Conservation (phyloP, 805 yeast species). For the Jamesozyma hellenica region DNA sequence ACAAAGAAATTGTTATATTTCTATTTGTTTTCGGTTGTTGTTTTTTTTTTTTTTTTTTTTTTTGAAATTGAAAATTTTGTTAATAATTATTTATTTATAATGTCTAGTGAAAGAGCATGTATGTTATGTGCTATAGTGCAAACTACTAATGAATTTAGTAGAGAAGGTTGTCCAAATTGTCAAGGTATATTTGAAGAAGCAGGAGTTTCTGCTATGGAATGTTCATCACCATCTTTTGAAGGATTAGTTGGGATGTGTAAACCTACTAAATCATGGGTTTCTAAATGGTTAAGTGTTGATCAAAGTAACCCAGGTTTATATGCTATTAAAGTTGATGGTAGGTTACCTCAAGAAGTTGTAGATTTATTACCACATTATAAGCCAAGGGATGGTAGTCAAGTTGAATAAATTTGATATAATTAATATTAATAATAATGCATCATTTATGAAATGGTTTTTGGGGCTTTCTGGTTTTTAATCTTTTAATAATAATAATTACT, state of each 20-base stretch:
- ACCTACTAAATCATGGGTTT: slow-evolving; percentile 86
- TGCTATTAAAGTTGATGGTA: slow-evolving; percentile 89
- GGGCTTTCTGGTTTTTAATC: no score
- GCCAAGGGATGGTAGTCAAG: slow-evolving; percentile 88
- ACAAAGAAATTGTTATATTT: no score
- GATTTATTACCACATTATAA: slow-evolving; percentile 70
- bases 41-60: no score
- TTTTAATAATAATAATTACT: no score
- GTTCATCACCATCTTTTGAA: slow-evolving; percentile 94
- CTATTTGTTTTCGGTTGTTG: no score
- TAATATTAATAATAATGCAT: no score
- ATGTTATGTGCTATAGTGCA: slow-evolving; percentile 94
- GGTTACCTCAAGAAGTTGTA: slow-evolving; percentile 77
- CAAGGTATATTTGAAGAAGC: slow-evolving; percentile 76
- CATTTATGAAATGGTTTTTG: no score
- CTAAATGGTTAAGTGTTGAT: slow-evolving; percentile 88
- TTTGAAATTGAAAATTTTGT: no score
- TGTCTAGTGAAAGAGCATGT: slow-evolving; percentile 72
- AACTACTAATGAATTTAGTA: slow-evolving; percentile 65
- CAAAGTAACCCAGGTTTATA: slow-evolving; percentile 82
- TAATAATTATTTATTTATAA: no score
- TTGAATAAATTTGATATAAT: slow-evolving; percentile 34
- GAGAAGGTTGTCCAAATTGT: slow-evolving; percentile 92
- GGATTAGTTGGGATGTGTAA: slow-evolving; percentile 87
- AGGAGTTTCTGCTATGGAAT: slow-evolving; percentile 79